Percentiles rank a stretch among this genome's conserved stretches.
phyloP scores from a whole-genome alignment of 2,329 filamentous ascomycete genomes.

The Fusarium nurragi region DNA sequence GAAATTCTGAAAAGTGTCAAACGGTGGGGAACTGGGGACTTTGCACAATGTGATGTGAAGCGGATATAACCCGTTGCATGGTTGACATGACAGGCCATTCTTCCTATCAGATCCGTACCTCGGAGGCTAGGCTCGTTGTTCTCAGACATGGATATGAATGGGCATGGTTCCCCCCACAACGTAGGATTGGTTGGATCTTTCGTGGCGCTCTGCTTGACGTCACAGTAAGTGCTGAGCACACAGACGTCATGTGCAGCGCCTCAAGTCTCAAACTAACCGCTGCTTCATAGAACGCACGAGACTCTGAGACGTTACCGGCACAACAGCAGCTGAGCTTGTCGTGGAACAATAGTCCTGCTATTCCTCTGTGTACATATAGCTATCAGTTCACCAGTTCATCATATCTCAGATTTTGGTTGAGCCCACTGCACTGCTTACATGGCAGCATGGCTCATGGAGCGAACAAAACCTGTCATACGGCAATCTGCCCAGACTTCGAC shows the following conservation, averaged over 20 bases:
- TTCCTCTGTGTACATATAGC: neutral
- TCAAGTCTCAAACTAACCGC: slow-evolving; percentile 30
- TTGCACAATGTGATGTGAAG: slow-evolving; percentile 3
- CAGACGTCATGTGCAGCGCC: slow-evolving; percentile 41
- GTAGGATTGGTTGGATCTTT: slow-evolving; percentile 45
- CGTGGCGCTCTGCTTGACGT: slow-evolving; percentile 46
- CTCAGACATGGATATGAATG: slow-evolving; percentile 30
- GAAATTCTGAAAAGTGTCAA: neutral
- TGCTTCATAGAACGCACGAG: slow-evolving; percentile 35
- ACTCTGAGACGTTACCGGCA: slow-evolving; percentile 10
- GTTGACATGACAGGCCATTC: neutral
- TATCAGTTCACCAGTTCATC: neutral
- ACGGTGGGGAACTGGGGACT: slow-evolving; percentile 4
- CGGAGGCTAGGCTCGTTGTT: slow-evolving; percentile 42
- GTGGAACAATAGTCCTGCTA: slow-evolving; percentile 7
- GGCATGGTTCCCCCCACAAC: slow-evolving; percentile 36
- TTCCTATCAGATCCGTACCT: slow-evolving; percentile 8
- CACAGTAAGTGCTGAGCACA: slow-evolving; percentile 27
- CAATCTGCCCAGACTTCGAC: neutral
- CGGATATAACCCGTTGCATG: neutral
- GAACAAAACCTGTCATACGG: neutral
- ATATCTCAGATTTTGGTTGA: neutral
- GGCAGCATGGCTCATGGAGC: neutral
- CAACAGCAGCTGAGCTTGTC: slow-evolving; percentile 19
- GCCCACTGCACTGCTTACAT: slow-evolving; percentile 10